Conservation (phyloP, 139 green algal species). For the Chlamydomonas eustigma region DNA sequence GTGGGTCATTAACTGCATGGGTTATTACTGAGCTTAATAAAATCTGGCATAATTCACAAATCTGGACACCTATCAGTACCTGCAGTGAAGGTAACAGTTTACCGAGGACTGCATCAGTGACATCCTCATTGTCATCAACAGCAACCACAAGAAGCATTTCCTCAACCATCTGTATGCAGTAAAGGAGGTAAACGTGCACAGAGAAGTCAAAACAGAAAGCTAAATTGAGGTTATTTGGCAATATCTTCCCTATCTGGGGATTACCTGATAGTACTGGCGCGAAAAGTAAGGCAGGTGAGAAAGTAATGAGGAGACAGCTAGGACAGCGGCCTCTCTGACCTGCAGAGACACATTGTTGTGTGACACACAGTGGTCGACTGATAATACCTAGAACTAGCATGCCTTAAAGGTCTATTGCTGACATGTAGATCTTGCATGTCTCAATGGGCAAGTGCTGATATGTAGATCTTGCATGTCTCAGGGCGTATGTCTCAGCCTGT, state of each 20-base stretch:
- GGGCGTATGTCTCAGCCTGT: too few relatives aligned
- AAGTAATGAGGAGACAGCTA: constrained; percentile 13
- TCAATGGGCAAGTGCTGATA: too few relatives aligned
- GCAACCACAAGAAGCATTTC: neutral
- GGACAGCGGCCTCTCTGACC: constrained; percentile 24
- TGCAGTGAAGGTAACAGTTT: constrained; percentile 28
- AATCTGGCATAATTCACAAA: too few relatives aligned
- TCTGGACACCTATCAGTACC: too few relatives aligned
- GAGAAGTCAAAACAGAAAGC: neutral
- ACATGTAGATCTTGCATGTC: too few relatives aligned
- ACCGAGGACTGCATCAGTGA: constrained; percentile 11
- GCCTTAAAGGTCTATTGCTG: too few relatives aligned
- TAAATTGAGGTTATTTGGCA: neutral
- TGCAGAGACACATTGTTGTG: constrained; percentile 9
- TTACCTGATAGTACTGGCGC: constrained; percentile 24
- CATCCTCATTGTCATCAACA: constrained; percentile 5
- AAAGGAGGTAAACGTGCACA: neutral
- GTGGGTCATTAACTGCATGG: too few relatives aligned
- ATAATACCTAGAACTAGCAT: too few relatives aligned
- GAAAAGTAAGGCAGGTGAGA: constrained; percentile 20
- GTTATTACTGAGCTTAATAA: too few relatives aligned
- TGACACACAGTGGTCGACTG: too few relatives aligned
- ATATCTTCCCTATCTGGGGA: too few relatives aligned
- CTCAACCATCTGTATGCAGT: neutral
- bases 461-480: too few relatives aligned